Evolutionary conservation across 441 rosid genomes (phyloP).

Genomic region (Populus hybrid): DNA sequence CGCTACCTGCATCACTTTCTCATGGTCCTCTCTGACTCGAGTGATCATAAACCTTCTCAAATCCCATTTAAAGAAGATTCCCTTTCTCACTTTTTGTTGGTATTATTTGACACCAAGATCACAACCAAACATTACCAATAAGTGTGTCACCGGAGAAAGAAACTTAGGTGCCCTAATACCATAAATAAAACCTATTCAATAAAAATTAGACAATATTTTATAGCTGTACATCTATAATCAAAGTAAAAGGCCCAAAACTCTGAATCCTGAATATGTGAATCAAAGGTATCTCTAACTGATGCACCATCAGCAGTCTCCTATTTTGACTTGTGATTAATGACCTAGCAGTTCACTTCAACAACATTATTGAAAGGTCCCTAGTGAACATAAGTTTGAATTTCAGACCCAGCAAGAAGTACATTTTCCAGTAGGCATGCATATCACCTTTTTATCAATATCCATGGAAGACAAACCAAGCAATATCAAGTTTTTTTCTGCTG

Average conservation of each 20-base stretch:
- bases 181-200: too few relatives aligned
- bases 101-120: neutral
- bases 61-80: neutral
- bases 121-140: neutral
- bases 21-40: neutral
- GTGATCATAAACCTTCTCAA: neutral
- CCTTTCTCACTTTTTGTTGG: neutral
- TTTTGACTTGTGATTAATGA: neutral
- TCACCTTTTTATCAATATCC: neutral
- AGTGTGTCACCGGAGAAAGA: neutral
- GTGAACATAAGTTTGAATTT: neutral
- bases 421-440: neutral
- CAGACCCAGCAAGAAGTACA: neutral
- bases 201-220: neutral
- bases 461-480: neutral
- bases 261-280: neutral
- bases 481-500: neutral
- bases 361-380: neutral
- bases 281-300: neutral
- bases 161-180: neutral
- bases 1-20: neutral
- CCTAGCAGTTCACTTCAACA: neutral
- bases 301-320: neutral
- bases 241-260: neutral
- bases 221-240: neutral